These are phyloP conservation scores for Halophytophthora batemanensis DNA, from an alignment of 352 stramenopile species.

Conservation along the genomic window DNA sequence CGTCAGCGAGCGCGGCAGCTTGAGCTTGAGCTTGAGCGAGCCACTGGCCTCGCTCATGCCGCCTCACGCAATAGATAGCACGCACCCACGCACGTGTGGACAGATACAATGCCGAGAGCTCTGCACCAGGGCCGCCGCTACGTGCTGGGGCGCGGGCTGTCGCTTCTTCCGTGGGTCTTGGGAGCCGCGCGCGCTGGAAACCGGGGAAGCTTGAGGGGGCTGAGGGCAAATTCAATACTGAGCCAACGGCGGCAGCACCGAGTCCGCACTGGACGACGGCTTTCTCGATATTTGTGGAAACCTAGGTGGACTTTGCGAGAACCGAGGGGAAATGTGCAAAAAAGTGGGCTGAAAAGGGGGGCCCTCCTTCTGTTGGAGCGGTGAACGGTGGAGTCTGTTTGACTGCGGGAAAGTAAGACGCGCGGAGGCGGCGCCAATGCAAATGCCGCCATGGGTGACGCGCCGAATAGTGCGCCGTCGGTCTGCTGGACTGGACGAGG, in stretches of 20 bases:
- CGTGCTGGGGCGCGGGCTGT: neutral
- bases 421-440: no score
- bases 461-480: neutral
- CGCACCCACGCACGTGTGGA: neutral
- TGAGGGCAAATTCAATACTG: conserved; percentile 36
- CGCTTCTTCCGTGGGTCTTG: conserved; percentile 3
- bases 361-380: neutral
- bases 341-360: neutral
- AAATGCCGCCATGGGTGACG: no score
- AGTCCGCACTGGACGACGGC: conserved; percentile 14
- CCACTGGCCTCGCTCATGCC: conserved; percentile 42
- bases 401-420: no score
- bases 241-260: conserved; percentile 7
- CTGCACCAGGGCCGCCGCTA: neutral
- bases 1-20: conserved; percentile 40
- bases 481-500: neutral
- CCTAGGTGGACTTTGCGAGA: neutral
- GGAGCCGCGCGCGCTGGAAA: neutral
- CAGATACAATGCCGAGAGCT: neutral
- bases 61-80: conserved; percentile 6
- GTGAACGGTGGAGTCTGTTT: neutral
- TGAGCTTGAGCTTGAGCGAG: conserved; percentile 52
- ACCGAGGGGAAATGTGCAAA: neutral
- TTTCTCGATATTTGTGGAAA: conserved; percentile 19
- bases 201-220: conserved; percentile 16